Evolutionary conservation across 1,284 basidiomycete genomes (phyloP), one percentile per base, ranked within the genome.

Genomic region (Pholiota adiposa): DNA sequence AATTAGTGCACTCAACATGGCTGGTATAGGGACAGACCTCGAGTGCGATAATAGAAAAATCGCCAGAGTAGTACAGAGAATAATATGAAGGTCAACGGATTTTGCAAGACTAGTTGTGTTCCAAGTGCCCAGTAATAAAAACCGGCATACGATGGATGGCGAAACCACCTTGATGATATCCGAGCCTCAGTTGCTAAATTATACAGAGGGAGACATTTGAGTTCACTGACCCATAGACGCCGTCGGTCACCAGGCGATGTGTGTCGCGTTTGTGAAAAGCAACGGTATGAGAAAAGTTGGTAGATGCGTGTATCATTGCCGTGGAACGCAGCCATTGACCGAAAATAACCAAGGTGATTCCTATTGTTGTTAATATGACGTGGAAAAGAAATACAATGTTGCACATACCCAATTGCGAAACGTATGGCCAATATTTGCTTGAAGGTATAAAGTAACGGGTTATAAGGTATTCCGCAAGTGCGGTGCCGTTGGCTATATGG

Each of bases 71-170:
- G 73, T 33, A 84, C 65, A 2, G 77, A 65, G 63, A 88, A 96
- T 2, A 86, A 70, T 1, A 86, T 54, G 69, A 94, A 90, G 12
- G 87, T 88, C 23, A 96, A 41, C 0, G 93, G 85, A 72, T 99
- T 99, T 68, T 93, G 93, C 25, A 99, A 80, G 3, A 96, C 84
- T n/a, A 99, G 74, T 72, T 99, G 96, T 0, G 96, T 98, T 1
- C 94, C 94, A 31, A 99, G 69, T 0, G 96, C 96, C 97, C 97
- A 99, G 75, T 97, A 98, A 76, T 93, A 97, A 80, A 99, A 99
- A 2, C 97, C 97, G 0, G 93, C 86, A 69, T 99, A 99, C 0
- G 96, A 97, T 8, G 97, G 97, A 73, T 99, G 97, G 4, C 97
- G 88, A 60, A 89, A 92, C 84, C 87, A 94, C 23, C 94, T 96